phyloP scores from a whole-genome alignment of 108 stramenopile species.

The Fragilaria crotonensis region DNA sequence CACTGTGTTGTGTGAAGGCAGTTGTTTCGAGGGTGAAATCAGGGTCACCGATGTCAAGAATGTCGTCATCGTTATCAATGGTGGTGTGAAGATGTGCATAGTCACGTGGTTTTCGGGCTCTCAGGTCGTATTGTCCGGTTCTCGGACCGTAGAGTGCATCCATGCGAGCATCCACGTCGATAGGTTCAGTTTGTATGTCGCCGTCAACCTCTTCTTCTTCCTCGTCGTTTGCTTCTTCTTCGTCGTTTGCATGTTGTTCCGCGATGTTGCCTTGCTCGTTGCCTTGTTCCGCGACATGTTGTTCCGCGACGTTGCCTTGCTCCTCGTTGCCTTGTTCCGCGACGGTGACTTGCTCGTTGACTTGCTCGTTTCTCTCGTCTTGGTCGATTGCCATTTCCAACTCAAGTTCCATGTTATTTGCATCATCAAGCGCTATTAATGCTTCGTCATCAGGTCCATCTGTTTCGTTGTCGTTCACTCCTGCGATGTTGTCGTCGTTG shows the following conservation, averaged over 20 bases:
- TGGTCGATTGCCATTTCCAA: no score
- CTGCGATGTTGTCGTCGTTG: not conserved
- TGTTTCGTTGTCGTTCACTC: conserved; percentile 3
- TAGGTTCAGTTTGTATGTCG: no score
- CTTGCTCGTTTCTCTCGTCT: no score
- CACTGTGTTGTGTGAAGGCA: not conserved
- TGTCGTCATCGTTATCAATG: no score
- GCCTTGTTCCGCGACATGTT: no score
- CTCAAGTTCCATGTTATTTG: no score
- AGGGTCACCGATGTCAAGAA: no score
- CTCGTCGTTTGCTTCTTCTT: not conserved
- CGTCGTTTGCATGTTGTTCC: not conserved
- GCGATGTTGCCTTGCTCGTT: not conserved
- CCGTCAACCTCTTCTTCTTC: not conserved
- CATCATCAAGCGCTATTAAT: no score
- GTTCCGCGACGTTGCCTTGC: no score
- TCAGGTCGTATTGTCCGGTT: not conserved
- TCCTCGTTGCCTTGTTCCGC: no score
- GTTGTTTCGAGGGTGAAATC: not conserved
- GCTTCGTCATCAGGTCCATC: conserved; percentile 1
- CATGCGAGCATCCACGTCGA: no score
- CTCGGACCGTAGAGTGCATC: not conserved
- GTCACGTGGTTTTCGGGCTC: conserved; percentile 1
- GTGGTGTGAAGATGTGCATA: conserved; percentile 1
- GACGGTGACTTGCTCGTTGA: no score